Conservation (phyloP, 176 grass and related monocot genomes). For the Chrysopogon serrulatus region DNA sequence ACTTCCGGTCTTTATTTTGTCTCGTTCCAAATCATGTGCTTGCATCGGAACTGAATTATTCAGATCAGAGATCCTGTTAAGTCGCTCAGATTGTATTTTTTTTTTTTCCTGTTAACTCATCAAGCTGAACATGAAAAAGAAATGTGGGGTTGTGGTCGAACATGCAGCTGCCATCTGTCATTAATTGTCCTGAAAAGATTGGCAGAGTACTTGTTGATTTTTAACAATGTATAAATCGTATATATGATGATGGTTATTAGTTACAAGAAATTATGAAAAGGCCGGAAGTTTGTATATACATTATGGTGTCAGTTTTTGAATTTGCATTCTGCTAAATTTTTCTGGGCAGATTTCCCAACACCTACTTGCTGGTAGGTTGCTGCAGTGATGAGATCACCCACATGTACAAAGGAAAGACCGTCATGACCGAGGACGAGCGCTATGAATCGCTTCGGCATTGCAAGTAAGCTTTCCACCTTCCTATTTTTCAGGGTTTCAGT, state of each 20-base stretch:
- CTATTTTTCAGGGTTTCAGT: neutral
- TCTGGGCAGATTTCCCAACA: slow-evolving; percentile 55
- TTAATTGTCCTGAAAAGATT: neutral
- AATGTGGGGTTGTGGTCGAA: neutral
- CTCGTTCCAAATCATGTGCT: neutral
- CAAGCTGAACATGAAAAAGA: neutral
- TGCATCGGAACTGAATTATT: neutral
- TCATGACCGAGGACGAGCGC: slow-evolving; percentile 63
- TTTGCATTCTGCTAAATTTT: neutral
- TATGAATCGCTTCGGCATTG: slow-evolving; percentile 88
- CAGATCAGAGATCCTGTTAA: neutral
- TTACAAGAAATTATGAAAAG: neutral
- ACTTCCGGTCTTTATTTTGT: neutral
- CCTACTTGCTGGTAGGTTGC: slow-evolving; percentile 70
- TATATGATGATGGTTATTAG: neutral
- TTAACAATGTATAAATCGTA: neutral
- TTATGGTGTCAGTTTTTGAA: neutral
- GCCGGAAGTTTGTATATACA: neutral
- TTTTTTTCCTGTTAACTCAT: neutral
- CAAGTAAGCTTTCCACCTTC: slow-evolving; percentile 40
- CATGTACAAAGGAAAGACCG: slow-evolving; percentile 72
- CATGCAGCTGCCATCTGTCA: too few relatives aligned
- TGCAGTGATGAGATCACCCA: slow-evolving; percentile 70
- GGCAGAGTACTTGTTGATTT: neutral
- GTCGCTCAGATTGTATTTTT: neutral